Evolutionary conservation across 495 filamentous ascomycete genomes (phyloP).

Genomic region (Aspergillus haitiensis): DNA sequence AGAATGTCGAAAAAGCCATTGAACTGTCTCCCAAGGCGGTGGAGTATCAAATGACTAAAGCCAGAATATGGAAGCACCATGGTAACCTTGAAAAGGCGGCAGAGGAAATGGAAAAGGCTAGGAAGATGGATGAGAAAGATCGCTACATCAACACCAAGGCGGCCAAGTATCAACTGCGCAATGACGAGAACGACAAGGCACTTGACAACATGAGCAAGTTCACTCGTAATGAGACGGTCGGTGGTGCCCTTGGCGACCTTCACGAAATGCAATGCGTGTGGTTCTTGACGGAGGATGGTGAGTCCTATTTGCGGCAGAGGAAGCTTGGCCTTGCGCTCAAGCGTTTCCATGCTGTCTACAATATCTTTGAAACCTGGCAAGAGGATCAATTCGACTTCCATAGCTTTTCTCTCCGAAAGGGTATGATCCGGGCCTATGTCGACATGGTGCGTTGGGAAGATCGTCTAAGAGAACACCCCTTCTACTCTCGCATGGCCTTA

Average conservation of each 20-base stretch:
- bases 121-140: constrained; percentile 80
- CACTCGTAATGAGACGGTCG: constrained; percentile 84
- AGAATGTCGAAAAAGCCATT: constrained; percentile 79
- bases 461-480: constrained; percentile 82
- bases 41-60: constrained; percentile 93
- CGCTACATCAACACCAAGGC: constrained; percentile 98
- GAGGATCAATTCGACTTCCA: constrained; percentile 99
- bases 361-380: constrained; percentile 95
- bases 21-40: constrained; percentile 73
- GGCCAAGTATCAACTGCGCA: constrained; percentile 94
- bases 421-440: constrained; percentile 90
- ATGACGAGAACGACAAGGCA: constrained; percentile 82
- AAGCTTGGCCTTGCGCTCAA: constrained; percentile 87
- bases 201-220: constrained; percentile 91
- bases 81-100: constrained; percentile 79
- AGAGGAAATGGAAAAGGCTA: constrained; percentile 84
- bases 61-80: constrained; percentile 90
- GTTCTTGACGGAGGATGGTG: constrained; percentile 94
- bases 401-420: constrained; percentile 91
- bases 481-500: constrained; percentile 84
- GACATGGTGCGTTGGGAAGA: constrained; percentile 98
- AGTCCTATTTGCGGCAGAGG: constrained; percentile 80
- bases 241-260: constrained; percentile 85
- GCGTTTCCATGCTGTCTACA: constrained; percentile 78
- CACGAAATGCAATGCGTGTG: constrained; percentile 99